Evolutionary conservation across 2,329 filamentous ascomycete genomes (phyloP).

Genomic region (Apiospora rasikravindrae): DNA sequence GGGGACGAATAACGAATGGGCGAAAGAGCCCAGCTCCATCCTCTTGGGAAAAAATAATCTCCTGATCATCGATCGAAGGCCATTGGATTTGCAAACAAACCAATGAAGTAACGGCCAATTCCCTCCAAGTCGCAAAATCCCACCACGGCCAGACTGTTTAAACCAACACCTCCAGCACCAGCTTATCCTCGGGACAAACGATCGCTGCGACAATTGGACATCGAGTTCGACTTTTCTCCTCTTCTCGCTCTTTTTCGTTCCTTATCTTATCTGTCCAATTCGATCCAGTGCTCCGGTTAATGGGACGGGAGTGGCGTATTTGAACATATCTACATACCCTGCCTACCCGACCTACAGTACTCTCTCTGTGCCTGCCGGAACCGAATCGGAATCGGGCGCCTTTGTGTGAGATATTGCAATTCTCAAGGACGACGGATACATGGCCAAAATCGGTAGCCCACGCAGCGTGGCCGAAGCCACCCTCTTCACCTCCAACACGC

Average conservation of each 20-base stretch:
- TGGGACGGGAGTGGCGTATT: neutral
- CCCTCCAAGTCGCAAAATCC: neutral
- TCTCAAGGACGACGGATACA: neutral
- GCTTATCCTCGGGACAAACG: neutral
- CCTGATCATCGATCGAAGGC: neutral
- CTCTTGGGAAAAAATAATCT: conserved; percentile 14
- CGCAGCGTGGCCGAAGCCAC: conserved; percentile 81
- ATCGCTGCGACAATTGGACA: neutral
- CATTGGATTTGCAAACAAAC: conserved; percentile 1
- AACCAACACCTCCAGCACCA: neutral
- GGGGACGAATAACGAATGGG: neutral
- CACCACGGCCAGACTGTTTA: neutral
- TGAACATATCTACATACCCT: neutral
- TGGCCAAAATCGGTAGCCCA: conserved; percentile 43
- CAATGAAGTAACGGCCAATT: neutral
- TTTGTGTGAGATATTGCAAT: neutral
- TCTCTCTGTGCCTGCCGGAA: neutral
- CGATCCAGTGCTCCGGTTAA: neutral
- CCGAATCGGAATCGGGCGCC: neutral
- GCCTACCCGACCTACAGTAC: neutral
- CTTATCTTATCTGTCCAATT: neutral
- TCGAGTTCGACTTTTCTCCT: neutral
- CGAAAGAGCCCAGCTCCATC: neutral
- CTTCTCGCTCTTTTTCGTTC: neutral
- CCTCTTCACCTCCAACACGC: conserved; percentile 73